phyloP scores from a whole-genome alignment of 164 flowering plant genomes.

The Platanus orientalis region DNA sequence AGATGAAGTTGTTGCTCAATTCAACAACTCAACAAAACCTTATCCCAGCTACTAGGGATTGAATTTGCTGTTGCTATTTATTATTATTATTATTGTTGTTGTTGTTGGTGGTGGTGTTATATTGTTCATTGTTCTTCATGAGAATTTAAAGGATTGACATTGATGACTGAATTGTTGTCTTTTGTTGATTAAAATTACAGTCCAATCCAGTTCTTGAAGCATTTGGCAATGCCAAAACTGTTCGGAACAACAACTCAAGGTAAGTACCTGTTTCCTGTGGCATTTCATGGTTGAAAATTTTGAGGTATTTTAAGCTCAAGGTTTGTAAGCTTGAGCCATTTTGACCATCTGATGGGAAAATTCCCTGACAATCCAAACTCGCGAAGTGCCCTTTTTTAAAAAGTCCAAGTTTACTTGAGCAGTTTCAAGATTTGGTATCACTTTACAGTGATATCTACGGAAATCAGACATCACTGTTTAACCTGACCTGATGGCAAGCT shows the following conservation, averaged over 20 bases:
- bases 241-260: constrained; percentile 85
- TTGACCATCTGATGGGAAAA: too few relatives aligned
- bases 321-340: too few relatives aligned
- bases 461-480: too few relatives aligned
- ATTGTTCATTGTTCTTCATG: not conserved
- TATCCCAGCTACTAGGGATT: too few relatives aligned
- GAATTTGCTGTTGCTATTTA: not conserved
- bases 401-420: too few relatives aligned
- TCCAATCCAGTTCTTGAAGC: constrained; percentile 91
- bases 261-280: constrained; percentile 15
- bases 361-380: too few relatives aligned
- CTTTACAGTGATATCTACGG: too few relatives aligned
- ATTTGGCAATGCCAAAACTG: constrained; percentile 86
- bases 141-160: not conserved
- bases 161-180: constrained; percentile 3
- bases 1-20: constrained; percentile 21
- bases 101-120: not conserved
- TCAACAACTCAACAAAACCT: too few relatives aligned
- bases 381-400: too few relatives aligned
- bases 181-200: constrained; percentile 31
- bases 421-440: too few relatives aligned
- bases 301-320: not conserved
- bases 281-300: not conserved
- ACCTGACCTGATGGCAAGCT: too few relatives aligned
- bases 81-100: not conserved